Percentiles rank a stretch among this genome's conserved stretches.
Evolutionary conservation across 495 filamentous ascomycete species (phyloP).

Genomic region (Podospora australis): DNA sequence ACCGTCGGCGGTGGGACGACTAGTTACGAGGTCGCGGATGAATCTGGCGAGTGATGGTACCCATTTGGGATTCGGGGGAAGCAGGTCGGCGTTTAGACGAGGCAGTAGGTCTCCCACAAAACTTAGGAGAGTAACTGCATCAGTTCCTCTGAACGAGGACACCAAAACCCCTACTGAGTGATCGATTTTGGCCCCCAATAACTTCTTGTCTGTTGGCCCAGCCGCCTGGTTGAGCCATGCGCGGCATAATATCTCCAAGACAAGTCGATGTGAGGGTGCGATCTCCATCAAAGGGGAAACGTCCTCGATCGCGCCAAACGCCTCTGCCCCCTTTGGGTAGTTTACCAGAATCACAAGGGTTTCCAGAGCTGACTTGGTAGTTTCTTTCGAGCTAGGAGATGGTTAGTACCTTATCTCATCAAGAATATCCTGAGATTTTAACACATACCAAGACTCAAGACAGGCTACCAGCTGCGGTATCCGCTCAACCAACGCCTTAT

Average conservation of each 20-base stretch:
- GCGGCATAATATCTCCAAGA: slow-evolving; percentile 44
- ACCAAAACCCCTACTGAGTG: slow-evolving; percentile 37
- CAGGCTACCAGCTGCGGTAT: slow-evolving; percentile 45
- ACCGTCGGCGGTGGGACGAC: slow-evolving; percentile 39
- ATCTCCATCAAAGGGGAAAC: slow-evolving; percentile 46
- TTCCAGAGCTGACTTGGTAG: slow-evolving; percentile 45
- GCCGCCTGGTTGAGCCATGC: slow-evolving; percentile 41
- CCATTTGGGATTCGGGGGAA: slow-evolving; percentile 37
- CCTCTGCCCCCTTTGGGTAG: slow-evolving; percentile 37
- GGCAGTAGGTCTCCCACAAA: slow-evolving; percentile 41
- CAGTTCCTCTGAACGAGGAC: slow-evolving; percentile 43
- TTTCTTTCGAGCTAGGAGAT: slow-evolving; percentile 41
- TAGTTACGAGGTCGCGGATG: slow-evolving; percentile 38
- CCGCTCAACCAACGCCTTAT: slow-evolving; percentile 41
- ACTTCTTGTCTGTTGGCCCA: slow-evolving; percentile 15
- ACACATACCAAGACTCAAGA: slow-evolving; percentile 45
- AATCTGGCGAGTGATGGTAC: slow-evolving; percentile 32
- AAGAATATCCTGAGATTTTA: not conserved
- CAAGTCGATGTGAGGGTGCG: slow-evolving; percentile 44
- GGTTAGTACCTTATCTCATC: slow-evolving; percentile 16
- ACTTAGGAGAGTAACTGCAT: slow-evolving; percentile 43
- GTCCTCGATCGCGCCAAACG: slow-evolving; percentile 41
- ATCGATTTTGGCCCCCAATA: slow-evolving; percentile 37
- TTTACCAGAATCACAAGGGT: slow-evolving; percentile 46
- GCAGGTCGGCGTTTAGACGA: slow-evolving; percentile 29